A percentile compares a stretch with the other conserved stretches of the same genome.
phyloP scores from a whole-genome alignment of 179 eudicot species.

The Silene vulgaris region DNA sequence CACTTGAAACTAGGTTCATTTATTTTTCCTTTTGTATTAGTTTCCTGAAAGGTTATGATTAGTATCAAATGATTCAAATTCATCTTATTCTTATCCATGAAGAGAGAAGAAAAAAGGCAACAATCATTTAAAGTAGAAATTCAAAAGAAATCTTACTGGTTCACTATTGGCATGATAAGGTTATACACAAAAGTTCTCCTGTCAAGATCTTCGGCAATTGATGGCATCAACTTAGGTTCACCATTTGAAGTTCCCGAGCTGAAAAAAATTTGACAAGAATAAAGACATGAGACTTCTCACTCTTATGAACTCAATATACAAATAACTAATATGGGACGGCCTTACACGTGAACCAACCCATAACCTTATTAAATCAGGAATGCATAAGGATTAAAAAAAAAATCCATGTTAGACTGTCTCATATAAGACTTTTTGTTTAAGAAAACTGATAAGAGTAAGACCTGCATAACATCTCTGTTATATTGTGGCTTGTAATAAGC shows the following conservation, averaged over 20 bases:
- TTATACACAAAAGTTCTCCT: slow-evolving; percentile 67
- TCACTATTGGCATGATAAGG: slow-evolving; percentile 67
- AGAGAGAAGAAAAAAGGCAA: neutral
- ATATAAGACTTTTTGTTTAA: neutral
- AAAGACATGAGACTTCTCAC: neutral
- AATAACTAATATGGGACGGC: neutral
- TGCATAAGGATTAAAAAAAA: neutral
- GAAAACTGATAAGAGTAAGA: slow-evolving; percentile 11
- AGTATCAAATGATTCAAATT: neutral
- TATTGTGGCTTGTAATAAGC: slow-evolving; percentile 52
- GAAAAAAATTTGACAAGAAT: slow-evolving; percentile 17
- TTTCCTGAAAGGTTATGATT: slow-evolving; percentile 8
- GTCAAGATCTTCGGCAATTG: slow-evolving; percentile 74
- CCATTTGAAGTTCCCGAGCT: slow-evolving; percentile 85
- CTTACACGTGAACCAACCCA: neutral
- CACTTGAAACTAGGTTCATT: neutral
- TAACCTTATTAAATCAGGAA: neutral
- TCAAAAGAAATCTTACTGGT: slow-evolving; percentile 36
- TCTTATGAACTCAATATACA: neutral
- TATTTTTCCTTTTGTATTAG: neutral
- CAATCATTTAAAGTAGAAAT: neutral
- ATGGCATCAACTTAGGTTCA: slow-evolving; percentile 71
- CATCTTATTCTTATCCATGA: neutral
- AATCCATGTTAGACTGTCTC: neutral
- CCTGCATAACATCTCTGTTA: slow-evolving; percentile 79